Base-by-base conservation (phyloP, 2,329 filamentous ascomycete genomes). In the Botryotinia calthae region DNA sequence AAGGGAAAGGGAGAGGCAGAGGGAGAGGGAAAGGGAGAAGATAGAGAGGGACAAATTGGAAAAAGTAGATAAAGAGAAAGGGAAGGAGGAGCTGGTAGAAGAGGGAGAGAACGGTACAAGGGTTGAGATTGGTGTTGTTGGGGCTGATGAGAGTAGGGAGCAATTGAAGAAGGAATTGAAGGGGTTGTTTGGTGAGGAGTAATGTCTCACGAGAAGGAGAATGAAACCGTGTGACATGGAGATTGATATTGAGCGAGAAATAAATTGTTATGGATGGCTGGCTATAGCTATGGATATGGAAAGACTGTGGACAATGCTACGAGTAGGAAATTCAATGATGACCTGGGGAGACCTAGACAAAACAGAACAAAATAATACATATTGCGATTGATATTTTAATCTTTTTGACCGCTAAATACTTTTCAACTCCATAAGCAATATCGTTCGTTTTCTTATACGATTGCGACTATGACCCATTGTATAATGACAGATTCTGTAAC, bases 161-260 rank as follows among this genome's bases (percentile, higher is more conserved):
- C 71, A 76, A 22, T 72, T 78, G 66, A 74, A 77, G 40, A 76
- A 58, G 63, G 77, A 79, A 40, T 70, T 78, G 72, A 76, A 63
- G 37, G 71, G 59, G 48, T 74, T 78, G 68, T 79, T 78, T 74
- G 63, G 67, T 65, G 73, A 76, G 34, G 73, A 78, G 56, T 73
- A 20, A 56, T 56, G 25, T 28, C 14, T 42, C 10, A 6, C 37
- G 22, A n/a, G 12, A 40, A 22, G 4, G 6, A 22, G 59, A 25
- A 22, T 25, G 2, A 8, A 10, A 25, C 4, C 1, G 3, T 46
- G 20, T 25, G 42, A 64, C 20, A 44, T 16, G 12, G 18, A 22
- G 10, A 37, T 59, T 37, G 42, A 16, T 25, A 28, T 44, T 42
- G 40, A 12, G 9, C 25, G 42, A 28, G 18, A 34, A 25, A 34